Percentiles rank a stretch among this genome's conserved stretches.
These are phyloP conservation scores for Gaeumannomyces tritici DNA, from an alignment of 2,329 filamentous ascomycete species.

Conservation along the genomic window DNA sequence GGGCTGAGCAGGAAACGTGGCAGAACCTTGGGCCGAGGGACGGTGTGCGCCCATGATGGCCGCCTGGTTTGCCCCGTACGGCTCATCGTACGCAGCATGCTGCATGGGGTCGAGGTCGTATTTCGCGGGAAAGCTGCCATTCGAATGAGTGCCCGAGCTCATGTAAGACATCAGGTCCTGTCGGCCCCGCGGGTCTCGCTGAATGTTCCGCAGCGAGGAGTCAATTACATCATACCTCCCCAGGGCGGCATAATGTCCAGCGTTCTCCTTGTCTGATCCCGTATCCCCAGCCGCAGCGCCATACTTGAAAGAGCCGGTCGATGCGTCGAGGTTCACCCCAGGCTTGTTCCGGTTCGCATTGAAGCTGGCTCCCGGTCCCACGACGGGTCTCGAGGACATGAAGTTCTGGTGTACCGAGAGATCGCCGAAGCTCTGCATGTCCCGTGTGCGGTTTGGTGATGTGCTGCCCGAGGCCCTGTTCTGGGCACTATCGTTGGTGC, in stretches of 20 bases:
- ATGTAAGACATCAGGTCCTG: not conserved
- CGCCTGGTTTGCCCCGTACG: not conserved
- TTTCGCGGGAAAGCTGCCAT: not conserved
- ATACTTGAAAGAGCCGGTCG: not conserved
- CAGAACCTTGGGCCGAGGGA: constrained; percentile 23
- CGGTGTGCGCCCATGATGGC: constrained; percentile 19
- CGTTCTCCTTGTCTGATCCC: constrained; percentile 28
- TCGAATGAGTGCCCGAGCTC: constrained; percentile 28
- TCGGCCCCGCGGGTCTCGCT: not conserved
- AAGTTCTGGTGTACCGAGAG: constrained; percentile 33
- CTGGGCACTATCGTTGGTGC: constrained; percentile 34
- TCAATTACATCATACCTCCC: not conserved
- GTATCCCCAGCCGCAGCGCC: constrained; percentile 9
- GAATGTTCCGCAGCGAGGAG: not conserved
- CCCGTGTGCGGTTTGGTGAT: constrained; percentile 48
- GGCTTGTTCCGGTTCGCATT: not conserved
- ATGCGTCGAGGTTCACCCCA: not conserved
- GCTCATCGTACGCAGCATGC: not conserved
- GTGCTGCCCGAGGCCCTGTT: constrained; percentile 39
- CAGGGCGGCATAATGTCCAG: constrained; percentile 8
- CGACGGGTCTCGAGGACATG: constrained; percentile 31
- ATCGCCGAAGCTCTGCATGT: constrained; percentile 31
- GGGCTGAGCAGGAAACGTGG: not conserved
- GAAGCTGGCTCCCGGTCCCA: constrained; percentile 26
- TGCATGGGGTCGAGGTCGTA: not conserved